These are phyloP conservation scores for Bodo saltans DNA, from an alignment of 78 protist genomes.

Conservation along the genomic window DNA sequence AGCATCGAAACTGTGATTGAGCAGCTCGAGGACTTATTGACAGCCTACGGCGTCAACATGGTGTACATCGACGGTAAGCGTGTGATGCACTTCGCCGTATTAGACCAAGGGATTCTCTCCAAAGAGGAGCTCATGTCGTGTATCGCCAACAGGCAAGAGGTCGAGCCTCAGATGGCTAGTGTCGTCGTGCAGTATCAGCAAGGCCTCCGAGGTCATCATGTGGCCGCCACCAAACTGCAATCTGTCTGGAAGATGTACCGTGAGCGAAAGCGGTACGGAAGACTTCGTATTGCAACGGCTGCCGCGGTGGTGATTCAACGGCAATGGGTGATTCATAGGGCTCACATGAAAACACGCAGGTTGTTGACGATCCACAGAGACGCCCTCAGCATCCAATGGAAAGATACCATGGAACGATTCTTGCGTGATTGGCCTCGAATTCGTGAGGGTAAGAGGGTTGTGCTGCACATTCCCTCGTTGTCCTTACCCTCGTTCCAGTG, in stretches of 20 bases:
- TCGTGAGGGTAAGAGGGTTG: neutral
- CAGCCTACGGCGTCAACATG: constrained; percentile 8
- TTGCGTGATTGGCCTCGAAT: neutral
- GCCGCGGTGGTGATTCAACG: neutral
- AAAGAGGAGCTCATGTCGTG: neutral
- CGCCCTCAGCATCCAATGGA: neutral
- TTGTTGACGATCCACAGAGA: neutral
- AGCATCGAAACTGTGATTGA: constrained; percentile 1
- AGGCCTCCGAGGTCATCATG: neutral
- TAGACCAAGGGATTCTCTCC: neutral
- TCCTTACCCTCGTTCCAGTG: constrained; percentile 9
- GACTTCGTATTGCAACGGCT: neutral
- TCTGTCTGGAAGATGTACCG: neutral
- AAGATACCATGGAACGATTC: neutral
- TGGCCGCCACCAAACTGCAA: constrained; percentile 26
- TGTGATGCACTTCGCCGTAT: neutral
- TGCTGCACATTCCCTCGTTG: constrained; percentile 39
- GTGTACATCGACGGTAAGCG: constrained; percentile 44
- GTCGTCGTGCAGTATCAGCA: neutral
- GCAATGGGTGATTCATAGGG: neutral
- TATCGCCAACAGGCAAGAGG: constrained; percentile 4
- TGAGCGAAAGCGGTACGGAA: neutral
- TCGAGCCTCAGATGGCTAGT: neutral
- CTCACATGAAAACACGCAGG: neutral
- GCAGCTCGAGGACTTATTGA: constrained; percentile 15